These are phyloP conservation scores for Neurospora sublineolata DNA, from an alignment of 495 filamentous ascomycete genomes.

Conservation along the genomic window DNA sequence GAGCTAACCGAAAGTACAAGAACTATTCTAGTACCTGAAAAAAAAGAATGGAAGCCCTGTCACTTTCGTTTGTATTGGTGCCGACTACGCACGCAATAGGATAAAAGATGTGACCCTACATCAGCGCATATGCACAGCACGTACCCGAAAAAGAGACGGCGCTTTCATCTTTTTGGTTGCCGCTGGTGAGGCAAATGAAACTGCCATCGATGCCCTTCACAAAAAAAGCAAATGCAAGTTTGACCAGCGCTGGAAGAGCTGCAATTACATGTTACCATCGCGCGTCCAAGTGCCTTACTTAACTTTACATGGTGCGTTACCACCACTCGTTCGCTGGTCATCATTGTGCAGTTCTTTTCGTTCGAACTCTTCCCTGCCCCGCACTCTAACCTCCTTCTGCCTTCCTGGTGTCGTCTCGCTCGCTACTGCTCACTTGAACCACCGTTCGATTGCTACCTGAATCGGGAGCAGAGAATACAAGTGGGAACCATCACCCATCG, in stretches of 20 bases:
- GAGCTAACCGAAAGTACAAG: neutral
- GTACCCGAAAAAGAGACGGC: neutral
- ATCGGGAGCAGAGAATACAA: neutral
- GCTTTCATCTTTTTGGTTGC: neutral
- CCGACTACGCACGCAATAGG: neutral
- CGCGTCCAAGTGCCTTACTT: neutral
- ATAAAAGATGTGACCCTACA: neutral
- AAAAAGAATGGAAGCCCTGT: neutral
- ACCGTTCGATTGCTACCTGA: neutral
- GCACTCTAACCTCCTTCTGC: neutral
- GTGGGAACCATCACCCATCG: neutral
- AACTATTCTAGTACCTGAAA: neutral
- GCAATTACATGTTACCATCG: neutral
- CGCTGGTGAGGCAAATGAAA: neutral
- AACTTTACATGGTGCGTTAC: neutral
- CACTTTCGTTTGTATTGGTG: neutral
- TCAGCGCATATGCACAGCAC: neutral
- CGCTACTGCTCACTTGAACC: neutral
- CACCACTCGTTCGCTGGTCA: neutral
- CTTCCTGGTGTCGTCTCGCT: neutral
- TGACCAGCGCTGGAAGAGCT: neutral
- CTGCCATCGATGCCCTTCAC: neutral
- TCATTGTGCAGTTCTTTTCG: neutral
- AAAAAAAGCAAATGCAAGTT: neutral
- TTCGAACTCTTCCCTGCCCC: neutral